phyloP scores from a whole-genome alignment of 2,329 filamentous ascomycete genomes.

The Parastagonospora avenae region DNA sequence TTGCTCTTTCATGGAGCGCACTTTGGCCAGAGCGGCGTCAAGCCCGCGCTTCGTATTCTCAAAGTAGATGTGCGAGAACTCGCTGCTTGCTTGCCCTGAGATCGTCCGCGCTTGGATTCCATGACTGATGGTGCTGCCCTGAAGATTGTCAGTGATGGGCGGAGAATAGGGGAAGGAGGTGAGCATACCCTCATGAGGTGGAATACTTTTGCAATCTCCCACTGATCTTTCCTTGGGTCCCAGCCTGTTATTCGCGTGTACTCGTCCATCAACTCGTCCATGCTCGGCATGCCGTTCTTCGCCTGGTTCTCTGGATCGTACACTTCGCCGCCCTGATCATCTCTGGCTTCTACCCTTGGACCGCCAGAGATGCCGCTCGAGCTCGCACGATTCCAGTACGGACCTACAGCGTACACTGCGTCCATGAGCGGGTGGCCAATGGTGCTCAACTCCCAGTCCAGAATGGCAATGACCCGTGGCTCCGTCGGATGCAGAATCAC shows the following conservation, averaged over 20 bases:
- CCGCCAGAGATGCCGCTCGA: conserved; percentile 34
- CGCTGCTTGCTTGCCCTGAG: conserved; percentile 43
- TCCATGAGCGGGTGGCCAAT: conserved; percentile 92
- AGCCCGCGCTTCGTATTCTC: conserved; percentile 40
- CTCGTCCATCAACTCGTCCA: conserved; percentile 65
- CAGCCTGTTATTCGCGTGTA: conserved; percentile 73
- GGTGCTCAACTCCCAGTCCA: conserved; percentile 98
- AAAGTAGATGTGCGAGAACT: conserved; percentile 44
- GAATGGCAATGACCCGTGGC: conserved; percentile 83
- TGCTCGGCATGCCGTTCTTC: conserved; percentile 68
- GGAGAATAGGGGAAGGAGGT: background rate
- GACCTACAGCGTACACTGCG: conserved; percentile 74
- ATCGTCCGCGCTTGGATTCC: conserved; percentile 44
- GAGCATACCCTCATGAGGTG: conserved; percentile 41
- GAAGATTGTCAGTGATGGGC: background rate
- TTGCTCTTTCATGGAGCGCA: conserved; percentile 33
- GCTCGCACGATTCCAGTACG: conserved; percentile 49
- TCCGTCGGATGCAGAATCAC: conserved; percentile 79
- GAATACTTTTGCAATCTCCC: conserved; percentile 43
- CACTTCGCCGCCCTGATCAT: conserved; percentile 47
- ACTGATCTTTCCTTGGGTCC: conserved; percentile 58
- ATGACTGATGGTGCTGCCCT: conserved; percentile 43
- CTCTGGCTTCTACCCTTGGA: conserved; percentile 40
- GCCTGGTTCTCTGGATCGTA: conserved; percentile 35
- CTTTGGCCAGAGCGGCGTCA: conserved; percentile 34